A percentile compares a stretch with the other conserved stretches of the same genome.
These are phyloP conservation scores for Sporisorium graminicola DNA, from an alignment of 1,284 basidiomycete genomes.

Conservation along the genomic window DNA sequence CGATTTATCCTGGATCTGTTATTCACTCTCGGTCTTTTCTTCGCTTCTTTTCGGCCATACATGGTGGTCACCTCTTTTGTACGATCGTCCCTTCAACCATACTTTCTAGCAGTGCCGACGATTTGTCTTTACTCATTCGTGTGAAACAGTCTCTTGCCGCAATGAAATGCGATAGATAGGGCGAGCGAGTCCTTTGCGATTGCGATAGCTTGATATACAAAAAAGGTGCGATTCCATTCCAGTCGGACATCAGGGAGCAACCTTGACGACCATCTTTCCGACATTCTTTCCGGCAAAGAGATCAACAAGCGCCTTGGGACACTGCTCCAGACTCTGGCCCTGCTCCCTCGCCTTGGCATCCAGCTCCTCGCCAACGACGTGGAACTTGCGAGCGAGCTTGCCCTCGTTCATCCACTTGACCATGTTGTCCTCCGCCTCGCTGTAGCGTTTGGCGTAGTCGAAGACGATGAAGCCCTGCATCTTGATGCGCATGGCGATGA, in stretches of 20 bases:
- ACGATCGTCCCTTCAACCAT: neutral
- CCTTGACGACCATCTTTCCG: slow-evolving; percentile 58
- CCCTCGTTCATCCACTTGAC: slow-evolving; percentile 75
- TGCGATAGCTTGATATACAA: slow-evolving; percentile 6
- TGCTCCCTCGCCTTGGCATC: slow-evolving; percentile 22
- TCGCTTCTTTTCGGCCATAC: neutral
- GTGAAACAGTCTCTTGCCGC: too few species aligned
- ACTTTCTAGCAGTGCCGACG: neutral
- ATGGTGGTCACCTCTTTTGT: neutral
- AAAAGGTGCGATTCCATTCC: neutral
- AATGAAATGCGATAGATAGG: too few species aligned
- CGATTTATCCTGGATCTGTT: neutral
- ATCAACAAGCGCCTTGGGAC: slow-evolving; percentile 50
- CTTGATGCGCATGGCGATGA: slow-evolving; percentile 82
- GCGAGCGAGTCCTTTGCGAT: neutral
- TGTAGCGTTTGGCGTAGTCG: slow-evolving; percentile 42
- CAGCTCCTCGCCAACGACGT: slow-evolving; percentile 48
- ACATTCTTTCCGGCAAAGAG: slow-evolving; percentile 59
- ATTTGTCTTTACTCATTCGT: neutral
- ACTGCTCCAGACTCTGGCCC: slow-evolving; percentile 34
- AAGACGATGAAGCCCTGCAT: slow-evolving; percentile 79
- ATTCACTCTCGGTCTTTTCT: neutral
- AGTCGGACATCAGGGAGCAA: slow-evolving; percentile 19
- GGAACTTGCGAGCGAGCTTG: slow-evolving; percentile 79
- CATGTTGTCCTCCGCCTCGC: slow-evolving; percentile 70